Base-by-base conservation (phyloP, 2,329 filamentous ascomycete genomes). In the Mycosphaerella sp. region DNA sequence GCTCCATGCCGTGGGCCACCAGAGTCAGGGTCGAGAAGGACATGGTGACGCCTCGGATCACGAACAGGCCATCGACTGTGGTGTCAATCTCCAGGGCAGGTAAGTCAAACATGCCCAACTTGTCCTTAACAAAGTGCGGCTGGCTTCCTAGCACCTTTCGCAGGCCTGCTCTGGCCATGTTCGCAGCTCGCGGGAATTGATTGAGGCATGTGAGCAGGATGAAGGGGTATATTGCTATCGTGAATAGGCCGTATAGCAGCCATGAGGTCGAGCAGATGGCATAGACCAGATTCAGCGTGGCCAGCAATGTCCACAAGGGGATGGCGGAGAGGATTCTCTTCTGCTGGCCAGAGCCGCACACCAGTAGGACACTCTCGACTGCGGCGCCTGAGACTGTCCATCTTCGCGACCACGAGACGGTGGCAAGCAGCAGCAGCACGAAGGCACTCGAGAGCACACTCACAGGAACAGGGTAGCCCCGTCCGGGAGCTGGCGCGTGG, bases 81-180 rank as follows among this genome's bases (percentile, higher is more conserved):
- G 74, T 77, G 59, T 80, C 78, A 42, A 80, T 79, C 59, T 80
- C 78, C 49, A 80, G 62, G 1, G 77, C 78, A 0, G 78, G 76
- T 6, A 78, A 61, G 48, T 76, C 70, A 57, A 77, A 77, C 49
- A 76, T 66, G 2, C 75, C 76, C 52, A 80, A 70, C 54, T 74
- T 75, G 55, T 80, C 77, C 45, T 74, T 73, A 56, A 77, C 75
- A 59, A 80, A 79, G 53, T 78, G 75, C 21, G 77, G 59, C 38
- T 74, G 67, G 44, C 72, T 63, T 29, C 74, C 65, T 8, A 78
- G 62, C 21, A 62, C 65, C 14, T 67, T 68, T 45, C 67, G 56
- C 6, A 76, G 65, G 6, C 56, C 62, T 31, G 66, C 67, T 32
- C 74, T 65, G 10, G 69, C 70, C 32, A 73, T 54, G 23, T 67